Evolutionary conservation across 1,284 basidiomycete species (phyloP), one percentile per base, ranked within the genome.

Genomic region (Fomitopsis palustris): DNA sequence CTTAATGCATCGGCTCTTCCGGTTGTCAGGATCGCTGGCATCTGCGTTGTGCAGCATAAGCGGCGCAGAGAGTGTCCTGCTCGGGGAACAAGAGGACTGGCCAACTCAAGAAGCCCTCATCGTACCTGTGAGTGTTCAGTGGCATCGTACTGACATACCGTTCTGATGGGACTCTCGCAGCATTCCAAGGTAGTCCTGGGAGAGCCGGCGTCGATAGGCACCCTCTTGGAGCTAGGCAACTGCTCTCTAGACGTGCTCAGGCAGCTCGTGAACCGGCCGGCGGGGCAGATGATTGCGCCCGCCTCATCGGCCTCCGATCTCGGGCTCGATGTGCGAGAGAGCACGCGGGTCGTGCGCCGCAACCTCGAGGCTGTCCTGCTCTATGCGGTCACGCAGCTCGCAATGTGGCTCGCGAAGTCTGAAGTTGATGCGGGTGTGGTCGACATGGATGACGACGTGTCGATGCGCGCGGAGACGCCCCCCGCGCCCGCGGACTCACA

Each of bases 131-230:
- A 72, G 91, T 84, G 8, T 25, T 57, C 42, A 61, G 54, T 43
- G 56, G 23, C 52, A 16, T 37, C 19, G 27, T 35, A 14, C 38
- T 56, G 33, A 51, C 64, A 7, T 33, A 16, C 25, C 37, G 51
- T 33, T 53, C 67, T 68, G n/a, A 64, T 57, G 63, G 10, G 21
- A 37, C 19, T 37, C 17, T 49, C 37, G 45, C 67, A 93, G 91
- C 88, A 92, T 70, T 86, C 89, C 5, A 93, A 92, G 65, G 87
- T 92, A 10, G 87, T 91, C 0, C 78, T 90, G 0, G 85, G 86
- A 19, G 92, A 93, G 65, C 84, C 87, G 4, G 83, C 88, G 5
- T 93, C 91, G 4, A 78, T 92, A 59, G 94, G 88, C 42, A 94
- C 90, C 1, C 75, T 92, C 12, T 80, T 90, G 33, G 91, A 93